Base-by-base conservation (phyloP, 129 eudicot genomes). In the Tagetes patula region DNA sequence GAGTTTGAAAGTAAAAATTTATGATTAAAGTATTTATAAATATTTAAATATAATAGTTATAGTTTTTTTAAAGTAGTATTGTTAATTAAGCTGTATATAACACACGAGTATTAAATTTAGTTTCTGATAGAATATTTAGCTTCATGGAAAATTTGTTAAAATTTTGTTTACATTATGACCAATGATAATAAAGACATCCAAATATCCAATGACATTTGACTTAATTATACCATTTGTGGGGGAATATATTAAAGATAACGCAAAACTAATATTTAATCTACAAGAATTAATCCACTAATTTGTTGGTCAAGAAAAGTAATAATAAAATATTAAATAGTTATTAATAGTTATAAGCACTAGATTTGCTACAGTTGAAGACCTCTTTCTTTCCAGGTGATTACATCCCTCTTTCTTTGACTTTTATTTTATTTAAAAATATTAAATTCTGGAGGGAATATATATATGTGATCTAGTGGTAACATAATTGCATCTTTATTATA, bases 391-490 rank as follows among this genome's bases (percentile, higher is more conserved):
- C 79, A 82, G 87, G 86, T 80, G 88, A 87, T 82, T 84, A 83
- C 85, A 84, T 83, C 84, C 83, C 84, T 79, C 84, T 62, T 85
- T 83, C 83, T 85, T 89, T 87, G 95, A 87, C 92, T 84, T 92
- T 77, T 82, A 71, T 67, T 65, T 74, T 79, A 62, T 39, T 55
- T 14, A 10, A 71, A 71, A 41, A 52, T 52, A 38, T 43, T 80
- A 56, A 37, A 75, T 20, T 67, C 61, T 77, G 77, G 70, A 80
- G 82, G 81, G 81, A 84, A 83, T 83, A 83, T 75, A 83, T 75
- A 56, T 65, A n/a, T 42, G n/a, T 47, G 32, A n/a, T 52, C 58
- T n/a, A 52, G 63, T 56, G 63, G 12, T 56, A 56, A 13, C 63
- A 56, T 56, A 56, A 56, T n/a, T 30, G 63, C 63, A 56, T 0